Evolutionary conservation across 257 asterid genomes (phyloP), one percentile per base, ranked within the genome.

Genomic region (Solanum commersonii): DNA sequence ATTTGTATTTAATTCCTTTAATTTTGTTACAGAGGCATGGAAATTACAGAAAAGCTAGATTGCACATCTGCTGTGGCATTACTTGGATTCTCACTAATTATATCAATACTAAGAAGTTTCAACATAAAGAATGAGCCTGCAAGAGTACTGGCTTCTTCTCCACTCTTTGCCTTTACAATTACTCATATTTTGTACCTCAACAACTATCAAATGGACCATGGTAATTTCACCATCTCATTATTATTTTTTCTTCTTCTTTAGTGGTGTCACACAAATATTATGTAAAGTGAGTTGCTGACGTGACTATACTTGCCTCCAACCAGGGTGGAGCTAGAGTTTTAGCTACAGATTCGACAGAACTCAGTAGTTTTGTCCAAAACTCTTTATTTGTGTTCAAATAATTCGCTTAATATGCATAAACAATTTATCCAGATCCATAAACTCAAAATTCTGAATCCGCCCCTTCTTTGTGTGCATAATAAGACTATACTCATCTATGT

Each of bases 141-240:
- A 29, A 92, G 98, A 93, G 98, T 96, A 92, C 93, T 96, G 98
- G 92, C 94, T 87, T 90, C 98, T 46, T 96, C 98, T 88, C 98
- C 98, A 65, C 65, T 95, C 60, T 60, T 96, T 40, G 96, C 98
- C 59, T 94, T 94, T 49, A 82, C 93, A 87, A 88, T 91, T 11
- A 94, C 98, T 77, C 98, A 94, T 88, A 93, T 95, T 90, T 89
- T 96, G 93, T 96, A 92, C 87, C 46, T 96, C 91, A 95, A 94
- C 92, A 91, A 93, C 88, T 95, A 93, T 65, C 87, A 91, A 22
- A 87, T 95, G 74, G 93, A 95, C 89, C 87, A 89, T 68, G 98
- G 98, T 95, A 91, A 90, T 94, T 76, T 40, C 91, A n/a, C 86
- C 73, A 35, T 76, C 84, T 52, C 35, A 40, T 14, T 12, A 20